Conservation (phyloP, 2,329 filamentous ascomycete genomes). For the Chaetomiaceae sp. region DNA sequence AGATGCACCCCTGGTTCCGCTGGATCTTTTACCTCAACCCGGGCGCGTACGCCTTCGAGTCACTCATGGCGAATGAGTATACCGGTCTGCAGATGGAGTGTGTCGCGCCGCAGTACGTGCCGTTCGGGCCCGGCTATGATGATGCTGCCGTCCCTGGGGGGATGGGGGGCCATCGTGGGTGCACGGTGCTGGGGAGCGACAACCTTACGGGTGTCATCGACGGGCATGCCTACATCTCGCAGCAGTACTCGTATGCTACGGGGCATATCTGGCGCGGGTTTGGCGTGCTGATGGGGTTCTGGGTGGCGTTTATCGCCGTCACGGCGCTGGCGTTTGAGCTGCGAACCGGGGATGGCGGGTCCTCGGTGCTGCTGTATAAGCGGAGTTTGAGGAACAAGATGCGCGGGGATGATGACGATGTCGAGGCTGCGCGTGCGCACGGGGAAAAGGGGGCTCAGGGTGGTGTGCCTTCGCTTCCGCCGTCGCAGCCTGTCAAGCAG, state of each 20-base stretch:
- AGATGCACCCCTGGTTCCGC: conserved; percentile 1
- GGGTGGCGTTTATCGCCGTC: background rate
- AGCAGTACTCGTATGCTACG: conserved; percentile 5
- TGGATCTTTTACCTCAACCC: conserved; percentile 1
- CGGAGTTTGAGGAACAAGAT: background rate
- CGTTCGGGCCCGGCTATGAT: background rate
- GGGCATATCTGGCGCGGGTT: conserved; percentile 1
- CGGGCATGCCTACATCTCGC: background rate
- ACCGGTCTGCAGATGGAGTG: background rate
- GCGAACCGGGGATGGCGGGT: background rate
- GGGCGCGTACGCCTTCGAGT: background rate
- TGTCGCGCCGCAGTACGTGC: conserved; percentile 2
- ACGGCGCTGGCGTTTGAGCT: conserved; percentile 1
- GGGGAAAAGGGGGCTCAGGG: background rate
- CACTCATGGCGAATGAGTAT: background rate
- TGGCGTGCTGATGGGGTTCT: background rate
- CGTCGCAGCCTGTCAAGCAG: background rate
- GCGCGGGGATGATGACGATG: background rate
- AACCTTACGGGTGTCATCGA: background rate
- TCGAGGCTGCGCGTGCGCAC: background rate
- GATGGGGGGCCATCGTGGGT: background rate
- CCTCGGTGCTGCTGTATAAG: background rate
- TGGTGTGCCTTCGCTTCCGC: background rate
- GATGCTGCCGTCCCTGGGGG: too few species aligned
- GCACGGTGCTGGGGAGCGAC: background rate